phyloP scores from a whole-genome alignment of 2,329 filamentous ascomycete genomes.

The Fusarium pseudonygamai region DNA sequence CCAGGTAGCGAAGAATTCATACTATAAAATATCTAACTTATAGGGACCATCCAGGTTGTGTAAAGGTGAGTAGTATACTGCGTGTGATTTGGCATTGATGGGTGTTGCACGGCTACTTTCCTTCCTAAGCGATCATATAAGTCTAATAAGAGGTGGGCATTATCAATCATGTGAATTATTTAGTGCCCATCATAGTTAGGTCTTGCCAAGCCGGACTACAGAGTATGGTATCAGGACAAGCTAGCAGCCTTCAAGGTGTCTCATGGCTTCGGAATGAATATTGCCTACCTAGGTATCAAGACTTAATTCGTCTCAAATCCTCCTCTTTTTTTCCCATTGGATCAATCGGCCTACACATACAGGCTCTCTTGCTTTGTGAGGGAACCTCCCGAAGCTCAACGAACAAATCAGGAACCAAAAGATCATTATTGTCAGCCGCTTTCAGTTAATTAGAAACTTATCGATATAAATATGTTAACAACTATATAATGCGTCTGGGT shows the following conservation, averaged over 20 bases:
- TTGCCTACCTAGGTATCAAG: background rate
- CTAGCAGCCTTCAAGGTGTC: background rate
- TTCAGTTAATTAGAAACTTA: background rate
- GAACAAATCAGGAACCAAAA: background rate
- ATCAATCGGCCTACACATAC: background rate
- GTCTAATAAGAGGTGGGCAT: background rate
- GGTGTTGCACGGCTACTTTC: background rate
- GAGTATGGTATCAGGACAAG: background rate
- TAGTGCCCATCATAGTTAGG: background rate
- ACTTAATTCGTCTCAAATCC: background rate
- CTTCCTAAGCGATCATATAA: background rate
- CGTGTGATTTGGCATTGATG: background rate
- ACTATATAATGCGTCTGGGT: background rate
- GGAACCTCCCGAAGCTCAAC: background rate
- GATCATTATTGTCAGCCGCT: background rate
- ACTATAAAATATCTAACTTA: background rate
- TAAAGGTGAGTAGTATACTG: background rate
- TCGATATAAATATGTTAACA: background rate
- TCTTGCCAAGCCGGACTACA: background rate
- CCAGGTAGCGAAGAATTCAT: background rate
- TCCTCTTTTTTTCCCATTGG: background rate
- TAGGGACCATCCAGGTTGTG: background rate
- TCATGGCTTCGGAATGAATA: background rate
- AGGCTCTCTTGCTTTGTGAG: background rate
- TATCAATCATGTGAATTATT: background rate